Conservation (phyloP, 305 asterid genomes). For the Rubia tinctorum region DNA sequence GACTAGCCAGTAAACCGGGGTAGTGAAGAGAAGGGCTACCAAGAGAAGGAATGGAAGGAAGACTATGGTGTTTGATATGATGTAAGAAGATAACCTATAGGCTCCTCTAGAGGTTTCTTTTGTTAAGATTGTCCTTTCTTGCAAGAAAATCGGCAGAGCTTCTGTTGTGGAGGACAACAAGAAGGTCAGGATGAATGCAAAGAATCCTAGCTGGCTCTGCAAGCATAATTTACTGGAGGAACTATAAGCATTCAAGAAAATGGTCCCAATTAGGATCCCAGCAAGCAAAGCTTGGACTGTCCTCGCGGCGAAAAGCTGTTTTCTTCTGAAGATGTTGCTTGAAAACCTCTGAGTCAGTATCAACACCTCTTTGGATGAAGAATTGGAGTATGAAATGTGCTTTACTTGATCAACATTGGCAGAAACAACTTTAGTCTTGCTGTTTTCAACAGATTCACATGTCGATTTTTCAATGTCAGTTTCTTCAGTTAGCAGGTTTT, state of each 20-base stretch:
- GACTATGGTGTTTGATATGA: conserved; percentile 59
- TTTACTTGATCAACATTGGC: conserved; percentile 1
- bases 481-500: conserved; percentile 18
- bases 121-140: conserved; percentile 59
- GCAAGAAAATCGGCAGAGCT: conserved; percentile 73
- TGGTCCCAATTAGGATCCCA: conserved; percentile 64
- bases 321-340: conserved; percentile 70
- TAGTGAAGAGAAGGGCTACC: conserved; percentile 49
- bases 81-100: conserved; percentile 68
- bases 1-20: conserved; percentile 68
- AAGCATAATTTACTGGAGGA: conserved; percentile 15
- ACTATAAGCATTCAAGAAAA: conserved; percentile 48
- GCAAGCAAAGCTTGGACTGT: conserved; percentile 51
- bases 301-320: conserved; percentile 62
- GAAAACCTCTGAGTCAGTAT: conserved; percentile 55
- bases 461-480: conserved; percentile 14
- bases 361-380: conserved; percentile 38
- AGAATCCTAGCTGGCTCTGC: conserved; percentile 65
- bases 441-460: not conserved
- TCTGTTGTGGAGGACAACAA: conserved; percentile 72
- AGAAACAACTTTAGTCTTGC: not conserved
- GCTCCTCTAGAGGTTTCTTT: conserved; percentile 76
- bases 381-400: conserved; percentile 35
- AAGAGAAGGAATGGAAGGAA: conserved; percentile 62
- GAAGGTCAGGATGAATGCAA: conserved; percentile 68